Conservation (phyloP, 805 yeast species). For the Komagataella phaffii region DNA sequence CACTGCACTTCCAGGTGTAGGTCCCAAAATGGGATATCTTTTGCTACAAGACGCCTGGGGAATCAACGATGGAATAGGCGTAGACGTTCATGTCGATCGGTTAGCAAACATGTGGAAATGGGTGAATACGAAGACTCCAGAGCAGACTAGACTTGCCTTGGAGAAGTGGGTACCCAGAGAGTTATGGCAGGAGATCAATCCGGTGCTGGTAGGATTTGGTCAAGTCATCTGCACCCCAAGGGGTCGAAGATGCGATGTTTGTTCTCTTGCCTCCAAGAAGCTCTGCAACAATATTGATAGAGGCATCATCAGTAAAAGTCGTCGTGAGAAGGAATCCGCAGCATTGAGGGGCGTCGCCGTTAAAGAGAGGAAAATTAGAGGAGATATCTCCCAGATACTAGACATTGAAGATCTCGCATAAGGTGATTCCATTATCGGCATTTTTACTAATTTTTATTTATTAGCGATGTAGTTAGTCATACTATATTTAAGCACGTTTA, state of each 20-base stretch:
- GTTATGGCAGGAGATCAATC: conserved; percentile 78
- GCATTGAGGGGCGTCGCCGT: background rate
- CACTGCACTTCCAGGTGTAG: conserved; percentile 74
- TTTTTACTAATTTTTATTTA: no score
- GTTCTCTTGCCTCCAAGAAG: conserved; percentile 37
- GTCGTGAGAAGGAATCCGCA: background rate
- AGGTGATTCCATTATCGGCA: background rate
- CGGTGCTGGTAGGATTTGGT: conserved; percentile 85
- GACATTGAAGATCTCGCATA: background rate
- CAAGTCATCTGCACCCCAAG: conserved; percentile 75
- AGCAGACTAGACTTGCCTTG: conserved; percentile 52
- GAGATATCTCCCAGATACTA: background rate
- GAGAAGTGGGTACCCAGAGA: conserved; percentile 65
- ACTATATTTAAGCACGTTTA: background rate
- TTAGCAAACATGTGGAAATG: conserved; percentile 72
- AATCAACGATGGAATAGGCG: conserved; percentile 74
- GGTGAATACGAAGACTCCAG: conserved; percentile 59
- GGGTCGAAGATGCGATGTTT: conserved; percentile 57
- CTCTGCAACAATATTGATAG: conserved; percentile 48
- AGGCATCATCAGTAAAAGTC: background rate
- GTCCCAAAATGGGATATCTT: conserved; percentile 88
- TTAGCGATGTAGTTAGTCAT: background rate
- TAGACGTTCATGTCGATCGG: conserved; percentile 83
- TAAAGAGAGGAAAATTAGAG: background rate
- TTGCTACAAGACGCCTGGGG: conserved; percentile 77